phyloP scores from a whole-genome alignment of 371 early-diverging fungal species.

The Quaeritorhiza haematococci region DNA sequence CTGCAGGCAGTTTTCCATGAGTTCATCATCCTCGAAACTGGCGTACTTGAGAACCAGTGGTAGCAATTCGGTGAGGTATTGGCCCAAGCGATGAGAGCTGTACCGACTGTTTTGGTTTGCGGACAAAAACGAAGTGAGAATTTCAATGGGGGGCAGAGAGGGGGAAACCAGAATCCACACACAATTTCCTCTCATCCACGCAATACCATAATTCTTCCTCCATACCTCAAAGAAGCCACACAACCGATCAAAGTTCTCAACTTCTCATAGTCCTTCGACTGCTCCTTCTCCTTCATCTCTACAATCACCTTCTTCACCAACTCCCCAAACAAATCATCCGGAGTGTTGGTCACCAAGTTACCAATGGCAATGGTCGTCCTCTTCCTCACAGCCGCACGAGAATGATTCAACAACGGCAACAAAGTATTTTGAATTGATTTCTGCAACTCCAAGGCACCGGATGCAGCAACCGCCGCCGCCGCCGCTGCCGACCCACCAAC shows the following conservation, averaged over 20 bases:
- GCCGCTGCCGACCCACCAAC: background rate
- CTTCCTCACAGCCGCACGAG: conserved; percentile 78
- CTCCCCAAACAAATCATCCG: conserved; percentile 66
- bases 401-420: conserved; percentile 62
- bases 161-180: background rate
- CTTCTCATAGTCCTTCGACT: conserved; percentile 53
- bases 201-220: background rate
- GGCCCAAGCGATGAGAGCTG: conserved; percentile 63
- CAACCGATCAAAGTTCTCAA: conserved; percentile 68
- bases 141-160: background rate
- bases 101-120: conserved; percentile 52
- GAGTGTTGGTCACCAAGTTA: conserved; percentile 56
- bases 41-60: conserved; percentile 59
- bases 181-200: background rate
- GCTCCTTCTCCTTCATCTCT: conserved; percentile 43
- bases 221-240: conserved; percentile 67
- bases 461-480: background rate
- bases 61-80: conserved; percentile 61
- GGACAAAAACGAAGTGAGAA: conserved; percentile 1
- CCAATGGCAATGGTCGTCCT: conserved; percentile 74
- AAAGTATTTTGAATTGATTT: conserved; percentile 59
- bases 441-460: too few relatives aligned
- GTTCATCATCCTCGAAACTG: conserved; percentile 72
- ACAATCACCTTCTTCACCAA: conserved; percentile 41
- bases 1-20: conserved; percentile 80